A percentile compares a stretch with the other conserved stretches of the same genome.
phyloP scores from a whole-genome alignment of 2,329 filamentous ascomycete genomes.

The Sclerotinia sclerotiorum region DNA sequence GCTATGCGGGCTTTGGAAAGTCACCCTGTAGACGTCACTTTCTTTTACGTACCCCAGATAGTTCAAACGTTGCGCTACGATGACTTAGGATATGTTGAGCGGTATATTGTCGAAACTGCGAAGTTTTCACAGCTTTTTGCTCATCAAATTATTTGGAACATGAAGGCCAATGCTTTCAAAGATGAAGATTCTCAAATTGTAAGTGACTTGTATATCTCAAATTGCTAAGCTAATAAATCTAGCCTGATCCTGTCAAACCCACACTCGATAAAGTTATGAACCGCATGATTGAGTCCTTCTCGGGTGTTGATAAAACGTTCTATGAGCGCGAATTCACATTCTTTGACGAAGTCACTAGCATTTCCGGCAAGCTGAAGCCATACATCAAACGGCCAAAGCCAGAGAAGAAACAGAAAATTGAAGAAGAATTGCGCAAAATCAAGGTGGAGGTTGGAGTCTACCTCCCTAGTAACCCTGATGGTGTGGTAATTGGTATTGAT shows the following conservation, averaged over 20 bases:
- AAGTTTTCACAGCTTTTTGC: conserved; percentile 98
- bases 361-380: conserved; percentile 93
- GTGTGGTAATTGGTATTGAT: conserved; percentile 95
- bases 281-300: conserved; percentile 80
- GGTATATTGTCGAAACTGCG: conserved; percentile 95
- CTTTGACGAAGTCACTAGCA: conserved; percentile 92
- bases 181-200: conserved; percentile 88
- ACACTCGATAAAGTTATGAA: conserved; percentile 87
- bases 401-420: conserved; percentile 98
- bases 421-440: conserved; percentile 96
- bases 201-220: conserved; percentile 42
- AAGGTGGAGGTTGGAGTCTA: conserved; percentile 97
- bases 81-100: conserved; percentile 86
- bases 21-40: conserved; percentile 93
- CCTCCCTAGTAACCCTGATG: conserved; percentile 93
- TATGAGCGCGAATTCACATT: conserved; percentile 97
- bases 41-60: conserved; percentile 98
- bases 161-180: conserved; percentile 98
- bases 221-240: conserved; percentile 26
- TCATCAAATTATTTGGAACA: conserved; percentile 99
- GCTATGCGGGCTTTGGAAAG: conserved; percentile 93
- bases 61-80: conserved; percentile 95
- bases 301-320: conserved; percentile 74
- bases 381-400: conserved; percentile 89
- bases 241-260: conserved; percentile 90